phyloP scores from a whole-genome alignment of 371 early-diverging fungal species.

The Blastocladiella emersonii region DNA sequence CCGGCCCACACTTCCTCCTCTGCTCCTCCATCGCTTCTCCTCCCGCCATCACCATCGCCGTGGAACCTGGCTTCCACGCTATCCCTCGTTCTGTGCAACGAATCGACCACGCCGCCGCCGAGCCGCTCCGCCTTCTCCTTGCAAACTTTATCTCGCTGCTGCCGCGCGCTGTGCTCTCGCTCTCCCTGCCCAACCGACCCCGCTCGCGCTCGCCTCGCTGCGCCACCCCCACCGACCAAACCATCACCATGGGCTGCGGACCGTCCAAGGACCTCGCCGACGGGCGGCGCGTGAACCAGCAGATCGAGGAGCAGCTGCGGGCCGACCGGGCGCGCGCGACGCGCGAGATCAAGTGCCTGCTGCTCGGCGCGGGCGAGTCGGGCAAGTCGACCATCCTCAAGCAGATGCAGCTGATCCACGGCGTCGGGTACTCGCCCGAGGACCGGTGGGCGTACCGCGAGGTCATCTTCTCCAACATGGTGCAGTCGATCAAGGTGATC shows the following conservation, averaged over 20 bases:
- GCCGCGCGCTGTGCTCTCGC: no score
- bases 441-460: conserved; percentile 82
- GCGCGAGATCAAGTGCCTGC: conserved; percentile 89
- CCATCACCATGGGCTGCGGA: conserved; percentile 72
- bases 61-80: no score
- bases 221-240: not conserved
- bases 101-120: no score
- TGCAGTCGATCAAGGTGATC: conserved; percentile 86
- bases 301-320: conserved; percentile 76
- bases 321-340: conserved; percentile 55
- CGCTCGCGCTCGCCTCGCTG: no score
- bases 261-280: conserved; percentile 71
- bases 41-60: no score
- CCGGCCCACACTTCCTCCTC: no score
- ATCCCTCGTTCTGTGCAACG: no score
- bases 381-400: conserved; percentile 93
- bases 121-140: no score
- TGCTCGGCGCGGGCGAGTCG: conserved; percentile 94
- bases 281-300: conserved; percentile 63
- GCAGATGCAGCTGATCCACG: conserved; percentile 94
- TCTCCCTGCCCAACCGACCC: no score
- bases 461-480: conserved; percentile 86
- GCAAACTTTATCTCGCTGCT: no score
- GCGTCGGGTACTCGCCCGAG: conserved; percentile 69
- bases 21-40: no score